Conservation (phyloP, 495 filamentous ascomycete genomes). For the Cercophora samala region DNA sequence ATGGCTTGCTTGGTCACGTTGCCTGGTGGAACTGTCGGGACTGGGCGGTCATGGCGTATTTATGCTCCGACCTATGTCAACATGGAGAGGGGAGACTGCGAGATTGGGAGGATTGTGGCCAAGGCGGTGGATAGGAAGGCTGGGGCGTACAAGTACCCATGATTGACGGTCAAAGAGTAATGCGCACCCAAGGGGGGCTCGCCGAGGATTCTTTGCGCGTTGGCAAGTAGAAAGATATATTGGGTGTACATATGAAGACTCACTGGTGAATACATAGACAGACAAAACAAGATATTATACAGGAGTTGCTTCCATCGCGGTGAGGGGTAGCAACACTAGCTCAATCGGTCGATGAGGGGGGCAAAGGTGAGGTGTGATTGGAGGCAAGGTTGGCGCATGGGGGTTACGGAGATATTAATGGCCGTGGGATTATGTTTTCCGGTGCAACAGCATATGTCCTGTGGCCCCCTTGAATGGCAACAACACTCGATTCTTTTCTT, state of each 20-base stretch:
- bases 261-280: neutral
- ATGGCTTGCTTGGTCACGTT: conserved; percentile 18
- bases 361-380: neutral
- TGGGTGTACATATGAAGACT: neutral
- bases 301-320: too few species aligned
- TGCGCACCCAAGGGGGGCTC: too few species aligned
- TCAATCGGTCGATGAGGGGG: neutral
- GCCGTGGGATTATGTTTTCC: conserved; percentile 4
- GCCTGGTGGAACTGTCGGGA: conserved; percentile 12
- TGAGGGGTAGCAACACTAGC: neutral
- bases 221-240: too few species aligned
- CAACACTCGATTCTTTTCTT: too few species aligned
- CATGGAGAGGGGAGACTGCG: conserved; percentile 10
- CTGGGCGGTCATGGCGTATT: conserved; percentile 16
- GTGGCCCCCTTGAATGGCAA: too few species aligned
- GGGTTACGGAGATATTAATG: neutral
- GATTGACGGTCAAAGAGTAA: too few species aligned
- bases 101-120: conserved; percentile 16
- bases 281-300: neutral
- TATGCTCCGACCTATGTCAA: conserved; percentile 7
- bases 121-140: conserved; percentile 13
- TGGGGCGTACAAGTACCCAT: conserved; percentile 17
- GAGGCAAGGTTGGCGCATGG: neutral
- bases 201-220: neutral
- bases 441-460: neutral